Evolutionary conservation across 2,329 filamentous ascomycete genomes (phyloP).

Genomic region (Ceratocystiopsis sp.): DNA sequence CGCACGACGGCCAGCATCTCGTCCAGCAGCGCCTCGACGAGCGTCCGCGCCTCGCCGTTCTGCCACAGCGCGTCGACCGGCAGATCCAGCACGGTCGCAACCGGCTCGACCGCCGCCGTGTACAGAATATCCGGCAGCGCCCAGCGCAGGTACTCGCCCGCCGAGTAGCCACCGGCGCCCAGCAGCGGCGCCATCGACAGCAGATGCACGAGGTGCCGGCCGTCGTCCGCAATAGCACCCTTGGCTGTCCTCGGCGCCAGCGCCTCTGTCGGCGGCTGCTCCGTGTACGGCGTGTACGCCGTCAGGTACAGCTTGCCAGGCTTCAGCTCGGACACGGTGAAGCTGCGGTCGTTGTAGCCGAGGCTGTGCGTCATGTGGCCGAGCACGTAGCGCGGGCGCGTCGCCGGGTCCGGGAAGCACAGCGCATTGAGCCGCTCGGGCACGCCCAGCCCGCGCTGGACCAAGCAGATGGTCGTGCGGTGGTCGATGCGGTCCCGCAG

Average conservation of each 20-base stretch:
- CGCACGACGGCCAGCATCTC: conserved; percentile 61
- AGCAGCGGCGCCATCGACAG: conserved; percentile 47
- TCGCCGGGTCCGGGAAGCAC: conserved; percentile 49
- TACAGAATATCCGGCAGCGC: conserved; percentile 70
- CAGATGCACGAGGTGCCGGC: conserved; percentile 43
- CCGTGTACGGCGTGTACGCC: conserved; percentile 4
- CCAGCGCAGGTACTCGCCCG: conserved; percentile 45
- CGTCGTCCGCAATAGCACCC: conserved; percentile 1
- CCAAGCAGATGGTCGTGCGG: conserved; percentile 17
- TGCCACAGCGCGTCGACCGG: conserved; percentile 53
- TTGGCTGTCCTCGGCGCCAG: not conserved
- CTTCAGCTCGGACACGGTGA: conserved; percentile 13
- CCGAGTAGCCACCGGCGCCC: conserved; percentile 38
- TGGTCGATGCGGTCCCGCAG: conserved; percentile 17
- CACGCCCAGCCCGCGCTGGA: conserved; percentile 47
- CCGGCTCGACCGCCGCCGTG: conserved; percentile 59
- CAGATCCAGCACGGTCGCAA: conserved; percentile 64
- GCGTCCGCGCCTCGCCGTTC: conserved; percentile 45
- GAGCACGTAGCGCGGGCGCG: conserved; percentile 59
- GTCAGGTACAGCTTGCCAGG: conserved; percentile 20
- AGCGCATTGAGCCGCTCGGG: conserved; percentile 58
- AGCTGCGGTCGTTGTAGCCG: conserved; percentile 12
- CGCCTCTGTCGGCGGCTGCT: not conserved
- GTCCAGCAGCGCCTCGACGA: conserved; percentile 53
- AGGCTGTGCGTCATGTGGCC: conserved; percentile 40